These are phyloP conservation scores for Croton setiger DNA, from an alignment of 441 rosid genomes.

Conservation along the genomic window DNA sequence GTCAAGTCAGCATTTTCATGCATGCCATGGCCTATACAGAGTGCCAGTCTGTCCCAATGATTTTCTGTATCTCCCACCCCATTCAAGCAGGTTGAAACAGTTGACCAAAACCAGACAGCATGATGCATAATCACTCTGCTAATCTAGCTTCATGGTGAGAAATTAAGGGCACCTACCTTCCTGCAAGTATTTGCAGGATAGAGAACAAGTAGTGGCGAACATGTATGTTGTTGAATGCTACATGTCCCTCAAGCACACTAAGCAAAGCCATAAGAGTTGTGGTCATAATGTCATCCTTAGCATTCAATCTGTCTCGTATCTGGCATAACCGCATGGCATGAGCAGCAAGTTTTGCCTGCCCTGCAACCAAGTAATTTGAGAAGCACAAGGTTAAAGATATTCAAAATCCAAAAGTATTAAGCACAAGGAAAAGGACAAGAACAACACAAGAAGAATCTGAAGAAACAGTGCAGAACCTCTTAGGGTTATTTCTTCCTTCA, in stretches of 20 bases:
- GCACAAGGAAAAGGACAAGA: neutral
- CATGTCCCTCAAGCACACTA: conserved; percentile 67
- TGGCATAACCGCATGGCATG: conserved; percentile 87
- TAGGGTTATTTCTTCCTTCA: conserved; percentile 76
- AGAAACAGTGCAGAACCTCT: conserved; percentile 57
- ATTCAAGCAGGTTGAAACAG: neutral
- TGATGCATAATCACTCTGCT: conserved; percentile 1
- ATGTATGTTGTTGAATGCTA: conserved; percentile 65
- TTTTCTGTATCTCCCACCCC: neutral
- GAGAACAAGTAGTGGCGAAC: conserved; percentile 88
- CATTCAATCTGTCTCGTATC: conserved; percentile 46
- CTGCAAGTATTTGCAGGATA: conserved; percentile 74
- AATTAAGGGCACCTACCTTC: conserved; percentile 49
- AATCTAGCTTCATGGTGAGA: neutral
- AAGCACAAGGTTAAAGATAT: neutral
- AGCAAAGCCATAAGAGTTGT: conserved; percentile 65
- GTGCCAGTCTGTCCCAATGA: neutral
- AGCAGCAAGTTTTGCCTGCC: conserved; percentile 73
- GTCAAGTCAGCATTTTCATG: neutral
- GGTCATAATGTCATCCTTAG: conserved; percentile 44
- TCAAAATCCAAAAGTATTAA: neutral
- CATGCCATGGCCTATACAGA: conserved; percentile 2
- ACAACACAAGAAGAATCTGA: neutral
- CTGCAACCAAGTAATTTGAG: conserved; percentile 43
- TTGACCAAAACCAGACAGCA: neutral